phyloP scores from a whole-genome alignment of 257 asterid species.

The Parsonsia alboflavescens region DNA sequence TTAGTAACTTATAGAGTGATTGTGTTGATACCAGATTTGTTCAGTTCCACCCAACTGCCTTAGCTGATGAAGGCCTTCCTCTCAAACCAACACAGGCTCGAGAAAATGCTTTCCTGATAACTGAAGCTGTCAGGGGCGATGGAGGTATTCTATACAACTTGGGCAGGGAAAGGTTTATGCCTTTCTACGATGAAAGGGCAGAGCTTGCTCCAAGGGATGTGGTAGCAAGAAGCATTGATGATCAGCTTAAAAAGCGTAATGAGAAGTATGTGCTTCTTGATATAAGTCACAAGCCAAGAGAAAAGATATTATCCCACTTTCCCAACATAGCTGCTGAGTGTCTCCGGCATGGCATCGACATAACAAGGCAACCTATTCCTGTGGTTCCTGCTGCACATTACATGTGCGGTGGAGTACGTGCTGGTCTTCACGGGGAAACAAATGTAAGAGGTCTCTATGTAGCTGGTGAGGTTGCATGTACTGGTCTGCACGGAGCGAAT shows the following conservation, averaged over 20 bases:
- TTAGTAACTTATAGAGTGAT: not conserved
- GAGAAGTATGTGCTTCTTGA: slow-evolving; percentile 90
- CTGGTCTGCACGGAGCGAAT: slow-evolving; percentile 94
- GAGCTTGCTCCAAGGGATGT: slow-evolving; percentile 99
- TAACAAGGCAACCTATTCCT: slow-evolving; percentile 77
- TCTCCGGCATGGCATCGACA: slow-evolving; percentile 78
- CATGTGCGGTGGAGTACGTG: slow-evolving; percentile 99
- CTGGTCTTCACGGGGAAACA: slow-evolving; percentile 92
- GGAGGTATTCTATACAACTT: slow-evolving; percentile 89
- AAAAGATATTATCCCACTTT: slow-evolving; percentile 72
- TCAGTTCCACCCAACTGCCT: slow-evolving; percentile 98
- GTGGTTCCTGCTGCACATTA: slow-evolving; percentile 99
- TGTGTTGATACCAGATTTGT: slow-evolving; percentile 57
- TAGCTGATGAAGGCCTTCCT: slow-evolving; percentile 97
- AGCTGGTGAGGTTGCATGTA: slow-evolving; percentile 98
- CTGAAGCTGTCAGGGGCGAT: slow-evolving; percentile 96
- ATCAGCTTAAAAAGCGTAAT: slow-evolving; percentile 78
- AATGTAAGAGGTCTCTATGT: slow-evolving; percentile 78
- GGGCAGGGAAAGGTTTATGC: slow-evolving; percentile 86
- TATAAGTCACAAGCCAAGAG: slow-evolving; percentile 72
- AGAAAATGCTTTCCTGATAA: slow-evolving; percentile 82
- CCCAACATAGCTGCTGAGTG: slow-evolving; percentile 96
- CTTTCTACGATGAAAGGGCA: slow-evolving; percentile 66
- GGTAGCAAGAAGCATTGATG: slow-evolving; percentile 93
- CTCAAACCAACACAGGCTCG: slow-evolving; percentile 56